Evolutionary conservation across 179 eudicot genomes (phyloP).

Genomic region (Actinidia polygama): DNA sequence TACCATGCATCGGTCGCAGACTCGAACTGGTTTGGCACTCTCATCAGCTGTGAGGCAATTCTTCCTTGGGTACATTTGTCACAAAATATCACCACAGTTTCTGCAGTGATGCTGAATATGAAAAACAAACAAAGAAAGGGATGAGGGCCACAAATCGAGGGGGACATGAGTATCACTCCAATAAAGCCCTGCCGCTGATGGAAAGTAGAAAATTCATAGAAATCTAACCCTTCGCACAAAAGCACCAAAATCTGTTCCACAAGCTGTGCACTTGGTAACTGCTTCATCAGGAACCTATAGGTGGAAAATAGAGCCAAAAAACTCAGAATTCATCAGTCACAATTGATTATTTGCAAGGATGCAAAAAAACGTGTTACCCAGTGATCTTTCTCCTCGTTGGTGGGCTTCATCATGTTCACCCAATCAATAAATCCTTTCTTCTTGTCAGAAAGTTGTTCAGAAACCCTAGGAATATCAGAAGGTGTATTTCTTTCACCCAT

Average conservation of each 20-base stretch:
- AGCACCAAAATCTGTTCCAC: constrained; percentile 77
- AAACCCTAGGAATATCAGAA: constrained; percentile 43
- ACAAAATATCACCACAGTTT: constrained; percentile 96
- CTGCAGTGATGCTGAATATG: constrained; percentile 90
- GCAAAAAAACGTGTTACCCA: constrained; percentile 63
- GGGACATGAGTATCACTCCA: background rate
- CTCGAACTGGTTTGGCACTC: constrained; percentile 80
- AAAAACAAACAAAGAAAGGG: constrained; percentile 10
- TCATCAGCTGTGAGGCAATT: constrained; percentile 78
- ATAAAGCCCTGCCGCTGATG: background rate
- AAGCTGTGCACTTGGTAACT: constrained; percentile 73
- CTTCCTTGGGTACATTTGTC: constrained; percentile 99
- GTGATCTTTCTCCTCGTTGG: constrained; percentile 88
- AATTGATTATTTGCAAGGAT: background rate
- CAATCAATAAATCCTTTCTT: constrained; percentile 87
- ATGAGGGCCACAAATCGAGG: background rate
- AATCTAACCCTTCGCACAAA: constrained; percentile 74
- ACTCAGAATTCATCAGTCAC: background rate
- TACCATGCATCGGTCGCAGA: constrained; percentile 98
- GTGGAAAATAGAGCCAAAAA: constrained; percentile 15
- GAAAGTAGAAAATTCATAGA: background rate
- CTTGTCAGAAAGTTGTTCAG: constrained; percentile 70
- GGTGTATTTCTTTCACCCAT: constrained; percentile 62
- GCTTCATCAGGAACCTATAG: constrained; percentile 95
- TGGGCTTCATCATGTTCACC: constrained; percentile 85